Base-by-base conservation (phyloP, 345 rosid genomes). In the Citrus maxima region DNA sequence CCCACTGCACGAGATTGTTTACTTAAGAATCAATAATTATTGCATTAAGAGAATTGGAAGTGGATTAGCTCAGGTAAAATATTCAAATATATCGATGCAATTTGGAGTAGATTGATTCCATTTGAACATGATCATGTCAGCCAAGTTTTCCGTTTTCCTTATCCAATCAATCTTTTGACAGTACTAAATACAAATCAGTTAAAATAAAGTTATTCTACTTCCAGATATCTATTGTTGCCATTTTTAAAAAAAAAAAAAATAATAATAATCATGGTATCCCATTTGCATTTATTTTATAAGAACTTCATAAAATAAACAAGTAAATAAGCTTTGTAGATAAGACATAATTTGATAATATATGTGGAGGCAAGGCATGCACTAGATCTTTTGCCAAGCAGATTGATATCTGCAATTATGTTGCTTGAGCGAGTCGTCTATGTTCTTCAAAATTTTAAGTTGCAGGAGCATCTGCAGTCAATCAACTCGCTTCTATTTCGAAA, bases 91-190 rank as follows among this genome's bases (percentile, higher is more conserved):
- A 21, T 77, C 7, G 46, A 7, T 34, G 54, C n/a, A 13, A 58
- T 74, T 24, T 56, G 42, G 62, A 74, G 37, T 66, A 12, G 55
- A 58, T 74, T 67, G 42, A 55, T 66, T 73, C 69, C 70, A 74
- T 62, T 80, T 37, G 30, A 28, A 4, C 55, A 49, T 27, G 25
- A 60, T 80, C 42, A 40, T 62, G 78, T 61, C 79, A 73, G 19
- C 7, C 62, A 67, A 21, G 34, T 34, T 35, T 27, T 19, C 12
- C 32, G 35, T 21, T 30, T 32, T n/a, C 21, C 49, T 79, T 58
- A 67, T 67, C 78, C 74, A 22, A 42, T 16, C 76, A 37, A 54
- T 70, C 54, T 18, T 71, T 71, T 54, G 63, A 6, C 73, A 46
- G 22, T 59, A 10, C 49, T 12, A 42, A 42, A 42, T 42, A 24